A percentile compares a stretch with the other conserved stretches of the same genome.
phyloP scores from a whole-genome alignment of 2,329 filamentous ascomycete genomes.

The Dendryphion nanum region DNA sequence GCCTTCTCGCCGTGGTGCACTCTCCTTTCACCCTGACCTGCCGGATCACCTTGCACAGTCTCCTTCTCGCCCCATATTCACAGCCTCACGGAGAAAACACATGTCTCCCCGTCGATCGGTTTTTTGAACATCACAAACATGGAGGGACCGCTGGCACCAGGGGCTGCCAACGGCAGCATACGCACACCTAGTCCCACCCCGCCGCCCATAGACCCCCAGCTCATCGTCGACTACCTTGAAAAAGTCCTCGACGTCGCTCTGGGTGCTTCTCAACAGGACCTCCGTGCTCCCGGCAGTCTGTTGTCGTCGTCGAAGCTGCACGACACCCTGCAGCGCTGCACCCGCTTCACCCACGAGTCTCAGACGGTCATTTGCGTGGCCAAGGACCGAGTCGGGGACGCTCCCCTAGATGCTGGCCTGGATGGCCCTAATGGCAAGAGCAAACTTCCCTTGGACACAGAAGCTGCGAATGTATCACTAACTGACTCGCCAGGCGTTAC shows the following conservation, averaged over 20 bases:
- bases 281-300: constrained; percentile 78
- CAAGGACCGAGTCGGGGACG: constrained; percentile 66
- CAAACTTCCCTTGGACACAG: too few relatives aligned
- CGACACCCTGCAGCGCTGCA: constrained; percentile 84
- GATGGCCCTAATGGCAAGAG: constrained; percentile 32
- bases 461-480: constrained; percentile 2
- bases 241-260: constrained; percentile 50
- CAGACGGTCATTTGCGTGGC: constrained; percentile 89
- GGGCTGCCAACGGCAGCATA: constrained; percentile 39
- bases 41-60: too few relatives aligned
- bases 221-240: constrained; percentile 49
- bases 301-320: constrained; percentile 68
- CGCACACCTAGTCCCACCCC: constrained; percentile 37
- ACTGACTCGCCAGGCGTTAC: constrained; percentile 37
- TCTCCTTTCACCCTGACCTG: too few relatives aligned
- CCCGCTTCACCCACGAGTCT: constrained; percentile 83
- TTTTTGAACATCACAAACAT: constrained; percentile 30
- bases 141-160: constrained; percentile 43
- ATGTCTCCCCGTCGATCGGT: constrained; percentile 30
- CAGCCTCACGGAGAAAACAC: too few relatives aligned
- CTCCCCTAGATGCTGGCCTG: constrained; percentile 26
- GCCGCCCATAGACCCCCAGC: constrained; percentile 46
- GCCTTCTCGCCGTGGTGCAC: too few relatives aligned
- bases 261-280: constrained; percentile 64
- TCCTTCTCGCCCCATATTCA: too few relatives aligned